Conservation (phyloP, 1,284 basidiomycete species). For the Leccinum olivaceoglutinosum region DNA sequence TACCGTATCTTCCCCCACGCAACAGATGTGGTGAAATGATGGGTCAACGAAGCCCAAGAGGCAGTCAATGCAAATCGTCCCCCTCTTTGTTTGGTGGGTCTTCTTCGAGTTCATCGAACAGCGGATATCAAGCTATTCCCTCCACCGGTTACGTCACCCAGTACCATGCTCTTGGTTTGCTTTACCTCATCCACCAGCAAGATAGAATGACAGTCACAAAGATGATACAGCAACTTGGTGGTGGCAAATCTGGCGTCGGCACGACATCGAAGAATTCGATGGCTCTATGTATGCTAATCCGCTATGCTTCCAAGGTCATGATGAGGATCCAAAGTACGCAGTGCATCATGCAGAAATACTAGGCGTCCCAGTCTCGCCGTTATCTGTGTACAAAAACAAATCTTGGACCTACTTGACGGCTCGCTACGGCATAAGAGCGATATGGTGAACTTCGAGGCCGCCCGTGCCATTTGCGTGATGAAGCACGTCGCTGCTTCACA, state of each 20-base stretch:
- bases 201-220: slow-evolving; percentile 99
- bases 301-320: slow-evolving; percentile 97
- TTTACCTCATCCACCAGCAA: slow-evolving; percentile 94
- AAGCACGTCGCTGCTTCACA: slow-evolving; percentile 75
- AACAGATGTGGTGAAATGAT: slow-evolving; percentile 93
- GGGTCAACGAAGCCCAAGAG: slow-evolving; percentile 98
- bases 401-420: slow-evolving; percentile 91
- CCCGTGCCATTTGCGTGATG: slow-evolving; percentile 96
- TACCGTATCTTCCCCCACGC: slow-evolving; percentile 95
- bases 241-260: slow-evolving; percentile 78
- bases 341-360: slow-evolving; percentile 1
- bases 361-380: background rate
- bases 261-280: slow-evolving; percentile 90
- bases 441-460: slow-evolving; percentile 99
- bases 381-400: slow-evolving; percentile 74
- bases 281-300: slow-evolving; percentile 99
- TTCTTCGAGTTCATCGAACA: slow-evolving; percentile 41
- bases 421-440: slow-evolving; percentile 99
- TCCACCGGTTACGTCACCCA: slow-evolving; percentile 92
- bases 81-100: slow-evolving; percentile 62
- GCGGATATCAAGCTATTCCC: slow-evolving; percentile 73
- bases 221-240: slow-evolving; percentile 96
- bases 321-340: slow-evolving; percentile 94
- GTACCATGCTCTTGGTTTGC: slow-evolving; percentile 93
- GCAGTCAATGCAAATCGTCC: slow-evolving; percentile 88